Conservation (phyloP, 2,329 filamentous ascomycete genomes). For the Trichoderma sp. region DNA sequence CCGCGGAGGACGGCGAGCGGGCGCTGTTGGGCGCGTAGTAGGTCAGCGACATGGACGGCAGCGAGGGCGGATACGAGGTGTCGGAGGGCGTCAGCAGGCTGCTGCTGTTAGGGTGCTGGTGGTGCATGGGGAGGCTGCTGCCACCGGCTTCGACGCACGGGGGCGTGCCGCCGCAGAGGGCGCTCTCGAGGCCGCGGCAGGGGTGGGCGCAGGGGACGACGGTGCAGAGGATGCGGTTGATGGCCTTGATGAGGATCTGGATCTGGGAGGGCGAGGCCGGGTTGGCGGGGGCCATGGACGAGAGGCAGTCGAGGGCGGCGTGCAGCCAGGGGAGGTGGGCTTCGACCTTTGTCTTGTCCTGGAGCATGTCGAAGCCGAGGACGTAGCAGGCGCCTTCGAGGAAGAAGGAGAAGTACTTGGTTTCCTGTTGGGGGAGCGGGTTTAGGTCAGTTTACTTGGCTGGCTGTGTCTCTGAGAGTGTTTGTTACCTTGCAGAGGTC, state of each 20-base stretch:
- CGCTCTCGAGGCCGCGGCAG: neutral
- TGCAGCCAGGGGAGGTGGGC: conserved; percentile 17
- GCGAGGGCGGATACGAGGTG: conserved; percentile 6
- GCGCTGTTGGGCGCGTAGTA: conserved; percentile 14
- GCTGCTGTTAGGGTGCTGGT: neutral
- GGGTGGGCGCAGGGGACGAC: conserved; percentile 3
- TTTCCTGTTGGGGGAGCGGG: neutral
- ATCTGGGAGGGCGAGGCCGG: neutral
- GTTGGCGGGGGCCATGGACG: conserved; percentile 13
- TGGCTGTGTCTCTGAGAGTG: no score
- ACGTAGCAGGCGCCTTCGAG: conserved; percentile 20
- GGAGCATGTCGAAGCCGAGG: conserved; percentile 22
- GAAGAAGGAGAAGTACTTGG: conserved; percentile 21
- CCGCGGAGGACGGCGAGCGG: neutral
- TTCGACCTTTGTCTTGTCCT: conserved; percentile 22
- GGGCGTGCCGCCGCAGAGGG: neutral
- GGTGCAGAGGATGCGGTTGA: conserved; percentile 23
- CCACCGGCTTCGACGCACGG: neutral
- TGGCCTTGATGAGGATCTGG: conserved; percentile 22
- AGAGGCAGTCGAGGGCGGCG: conserved; percentile 16
- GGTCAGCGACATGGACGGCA: conserved; percentile 16
- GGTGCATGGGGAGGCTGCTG: neutral
- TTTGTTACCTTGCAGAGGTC: conserved; percentile 20
- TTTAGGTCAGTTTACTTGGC: no score
- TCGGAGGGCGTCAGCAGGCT: conserved; percentile 8